phyloP scores from a whole-genome alignment of 306 rosid genomes.

The Coriaria nepalensis region DNA sequence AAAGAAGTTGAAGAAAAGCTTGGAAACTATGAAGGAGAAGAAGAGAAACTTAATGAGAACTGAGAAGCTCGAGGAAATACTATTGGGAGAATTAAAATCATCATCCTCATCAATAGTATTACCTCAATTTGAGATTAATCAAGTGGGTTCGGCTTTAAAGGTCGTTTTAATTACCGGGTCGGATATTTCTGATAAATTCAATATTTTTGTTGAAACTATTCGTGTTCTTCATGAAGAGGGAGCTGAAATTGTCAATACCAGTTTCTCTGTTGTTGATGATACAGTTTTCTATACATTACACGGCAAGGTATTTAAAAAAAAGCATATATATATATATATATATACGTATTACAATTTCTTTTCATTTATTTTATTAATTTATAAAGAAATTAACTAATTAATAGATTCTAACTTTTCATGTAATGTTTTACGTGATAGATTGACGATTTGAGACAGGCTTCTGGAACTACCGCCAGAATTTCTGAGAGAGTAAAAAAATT shows the following conservation, averaged over 20 bases:
- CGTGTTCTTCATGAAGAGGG: slow-evolving; percentile 49
- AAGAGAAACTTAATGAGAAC: slow-evolving; percentile 26
- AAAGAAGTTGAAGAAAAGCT: slow-evolving; percentile 35
- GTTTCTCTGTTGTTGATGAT: slow-evolving; percentile 32
- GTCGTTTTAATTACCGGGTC: slow-evolving; percentile 43
- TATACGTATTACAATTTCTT: too few relatives aligned
- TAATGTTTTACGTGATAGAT: too few relatives aligned
- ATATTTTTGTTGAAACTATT: slow-evolving; percentile 36
- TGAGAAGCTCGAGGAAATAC: slow-evolving; percentile 14
- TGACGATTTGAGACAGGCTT: slow-evolving; percentile 13
- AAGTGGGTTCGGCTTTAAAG: slow-evolving; percentile 29
- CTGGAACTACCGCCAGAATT: slow-evolving; percentile 31
- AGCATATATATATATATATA: background rate
- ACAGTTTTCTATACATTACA: slow-evolving; percentile 43
- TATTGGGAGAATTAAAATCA: too few relatives aligned
- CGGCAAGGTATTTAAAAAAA: slow-evolving; percentile 24
- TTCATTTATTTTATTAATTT: background rate
- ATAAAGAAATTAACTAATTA: background rate
- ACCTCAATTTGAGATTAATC: slow-evolving; percentile 46
- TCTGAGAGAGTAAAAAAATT: slow-evolving; percentile 35
- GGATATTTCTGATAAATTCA: slow-evolving; percentile 38
- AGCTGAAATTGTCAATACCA: slow-evolving; percentile 48
- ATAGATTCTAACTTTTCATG: too few relatives aligned
- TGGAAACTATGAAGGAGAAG: slow-evolving; percentile 62
- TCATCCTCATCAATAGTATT: too few relatives aligned